phyloP scores from a whole-genome alignment of 2,329 filamentous ascomycete species.

The Colletotrichum caudatum region DNA sequence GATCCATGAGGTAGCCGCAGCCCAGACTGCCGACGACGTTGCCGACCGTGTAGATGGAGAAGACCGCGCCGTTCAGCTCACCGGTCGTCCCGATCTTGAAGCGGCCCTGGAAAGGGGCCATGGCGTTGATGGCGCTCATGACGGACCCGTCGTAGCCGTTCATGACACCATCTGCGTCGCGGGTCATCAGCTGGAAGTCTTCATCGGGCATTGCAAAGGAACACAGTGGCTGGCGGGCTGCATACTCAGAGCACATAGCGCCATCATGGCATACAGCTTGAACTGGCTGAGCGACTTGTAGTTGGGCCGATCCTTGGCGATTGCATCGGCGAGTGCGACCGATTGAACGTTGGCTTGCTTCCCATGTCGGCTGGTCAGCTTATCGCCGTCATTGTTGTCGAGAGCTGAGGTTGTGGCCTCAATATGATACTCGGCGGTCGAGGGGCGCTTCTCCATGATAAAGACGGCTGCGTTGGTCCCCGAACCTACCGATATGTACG shows the following conservation, averaged over 20 bases:
- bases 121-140: slow-evolving; percentile 43
- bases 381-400: slow-evolving; percentile 24
- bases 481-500: neutral
- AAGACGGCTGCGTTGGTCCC: neutral
- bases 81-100: slow-evolving; percentile 42
- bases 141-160: slow-evolving; percentile 41
- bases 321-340: slow-evolving; percentile 42
- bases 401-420: slow-evolving; percentile 38
- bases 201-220: neutral
- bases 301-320: slow-evolving; percentile 43
- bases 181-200: neutral
- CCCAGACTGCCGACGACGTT: slow-evolving; percentile 37
- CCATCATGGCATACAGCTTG: slow-evolving; percentile 43
- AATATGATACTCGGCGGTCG: slow-evolving; percentile 11
- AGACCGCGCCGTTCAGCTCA: slow-evolving; percentile 36
- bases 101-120: slow-evolving; percentile 41
- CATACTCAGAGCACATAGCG: slow-evolving; percentile 41
- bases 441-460: slow-evolving; percentile 22
- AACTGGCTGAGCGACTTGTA: slow-evolving; percentile 38
- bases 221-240: no score
- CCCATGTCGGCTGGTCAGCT: slow-evolving; percentile 23
- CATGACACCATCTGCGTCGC: slow-evolving; percentile 27
- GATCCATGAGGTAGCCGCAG: slow-evolving; percentile 44
- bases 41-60: slow-evolving; percentile 43
- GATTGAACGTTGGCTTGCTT: slow-evolving; percentile 42